Conservation (phyloP, 805 yeast species). For the Kockiozyma suomiensis region DNA sequence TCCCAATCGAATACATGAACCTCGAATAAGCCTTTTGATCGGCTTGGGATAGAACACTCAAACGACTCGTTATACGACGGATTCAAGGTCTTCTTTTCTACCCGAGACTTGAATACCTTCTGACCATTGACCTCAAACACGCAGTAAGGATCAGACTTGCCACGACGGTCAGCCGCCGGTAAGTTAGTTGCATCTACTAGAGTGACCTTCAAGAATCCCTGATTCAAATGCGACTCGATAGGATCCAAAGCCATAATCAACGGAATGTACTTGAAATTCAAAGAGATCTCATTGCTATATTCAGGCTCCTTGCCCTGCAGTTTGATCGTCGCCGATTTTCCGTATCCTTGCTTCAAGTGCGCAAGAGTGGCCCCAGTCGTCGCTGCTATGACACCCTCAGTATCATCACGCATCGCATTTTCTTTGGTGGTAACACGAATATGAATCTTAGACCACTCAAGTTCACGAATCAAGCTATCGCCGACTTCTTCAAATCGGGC, state of each 20-base stretch:
- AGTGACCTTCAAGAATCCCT: constrained; percentile 68
- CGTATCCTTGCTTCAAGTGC: constrained; percentile 65
- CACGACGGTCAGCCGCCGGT: constrained; percentile 79
- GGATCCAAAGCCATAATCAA: constrained; percentile 64
- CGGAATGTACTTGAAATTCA: constrained; percentile 78
- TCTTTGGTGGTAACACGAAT: constrained; percentile 64
- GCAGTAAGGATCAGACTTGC: constrained; percentile 90
- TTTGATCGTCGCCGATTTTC: constrained; percentile 58
- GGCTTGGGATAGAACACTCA: constrained; percentile 58
- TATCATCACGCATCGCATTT: constrained; percentile 51
- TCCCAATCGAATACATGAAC: constrained; percentile 87
- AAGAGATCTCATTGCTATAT: constrained; percentile 39
- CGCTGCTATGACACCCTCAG: constrained; percentile 62
- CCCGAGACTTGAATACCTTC: constrained; percentile 70
- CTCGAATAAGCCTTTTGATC: constrained; percentile 60
- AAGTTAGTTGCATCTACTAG: constrained; percentile 67
- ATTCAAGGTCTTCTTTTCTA: constrained; percentile 79
- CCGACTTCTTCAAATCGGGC: constrained; percentile 56
- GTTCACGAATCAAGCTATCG: constrained; percentile 75
- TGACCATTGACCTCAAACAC: constrained; percentile 68
- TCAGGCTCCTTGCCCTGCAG: constrained; percentile 55
- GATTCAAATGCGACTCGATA: constrained; percentile 71
- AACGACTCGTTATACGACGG: constrained; percentile 87
- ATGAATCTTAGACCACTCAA: constrained; percentile 68
- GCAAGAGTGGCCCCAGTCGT: constrained; percentile 66